Evolutionary conservation across 805 yeast species (phyloP), one percentile per base, ranked within the genome.

Genomic region (Komagataella populi): DNA sequence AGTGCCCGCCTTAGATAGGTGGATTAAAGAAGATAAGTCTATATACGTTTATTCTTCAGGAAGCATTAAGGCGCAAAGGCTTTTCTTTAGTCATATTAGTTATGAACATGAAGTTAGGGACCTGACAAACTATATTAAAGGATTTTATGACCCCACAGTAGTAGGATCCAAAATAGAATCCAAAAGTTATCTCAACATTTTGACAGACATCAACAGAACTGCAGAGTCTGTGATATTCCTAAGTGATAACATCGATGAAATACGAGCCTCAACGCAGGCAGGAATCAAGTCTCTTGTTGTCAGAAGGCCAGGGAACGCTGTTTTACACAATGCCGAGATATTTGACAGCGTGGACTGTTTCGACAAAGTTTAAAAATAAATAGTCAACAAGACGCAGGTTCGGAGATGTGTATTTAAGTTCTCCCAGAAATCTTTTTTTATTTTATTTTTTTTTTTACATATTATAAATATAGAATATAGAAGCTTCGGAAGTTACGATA

Each of bases 41-140:
- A 68, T 87, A 0, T 85, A 73, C 60, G 87, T 90, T 17, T 90
- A 90, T 66, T 88, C 96, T 0, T 85, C 95, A 23, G 98, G 98
- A 0, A 83, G 93, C 46, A 80, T 90, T 22, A 77, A 81, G 53
- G 97, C 97, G 0, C 98, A 90, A 59, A 84, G 82, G 58, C 68
- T 90, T 54, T 66, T 90, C 52, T 87, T 90, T 60, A 73, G 72
- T 0, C 76, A 85, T 61, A 90, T 85, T 7, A 68, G 68, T 50
- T 66, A 68, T 3, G 65, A 65, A 7, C 63, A 59, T 6, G 50
- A 50, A 4, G 24, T 49, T 10, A 23, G 53, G 4, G 86, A 85
- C 63, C 63, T 87, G 59, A 84, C 77, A 46, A 63, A 65, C 1
- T 62, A 63, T 20, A 61, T 90, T 18, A 54, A 68, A 6, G 95